Evolutionary conservation across 169 alveolate species (phyloP), one percentile per base, ranked within the genome.

Genomic region (Cryptosporidium ryanae): DNA sequence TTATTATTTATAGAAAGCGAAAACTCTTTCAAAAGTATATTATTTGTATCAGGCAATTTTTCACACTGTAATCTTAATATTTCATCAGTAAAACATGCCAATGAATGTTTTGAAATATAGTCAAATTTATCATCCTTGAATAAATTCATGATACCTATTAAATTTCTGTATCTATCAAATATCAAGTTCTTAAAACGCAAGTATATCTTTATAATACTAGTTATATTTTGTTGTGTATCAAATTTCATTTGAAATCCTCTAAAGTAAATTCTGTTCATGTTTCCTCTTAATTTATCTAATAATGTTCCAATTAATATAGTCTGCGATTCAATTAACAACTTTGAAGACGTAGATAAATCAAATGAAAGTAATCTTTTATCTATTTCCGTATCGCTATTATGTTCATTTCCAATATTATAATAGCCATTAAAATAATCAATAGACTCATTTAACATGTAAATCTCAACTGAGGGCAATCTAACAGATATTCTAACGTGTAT

Each of bases 171-270:
- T 32, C 87, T 55, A 32, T 55, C 71, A 7, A 23, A 44, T 23
- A 76, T 34, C 8, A 76, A 18, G 44, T 76, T 76, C 32, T 76
- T 76, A 55, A 76, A 59, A 34, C 87, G 34, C 21, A 61, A 25
- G 34, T 76, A 76, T 1, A 76, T 12, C 52, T 55, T 55, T 23
- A 76, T 59, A 15, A 76, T 46, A 29, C 71, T 76, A 1, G 87
- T 59, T 25, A 76, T 55, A 48, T 55, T 59, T 46, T 76, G 87
- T 17, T 59, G 87, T 12, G 87, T 76, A 61, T 76, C 87, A 59
- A 76, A 76, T 34, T 76, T 76, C 68, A 76, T 46, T 46, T 76
- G 87, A 32, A 55, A 76, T 7, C 87, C 87, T 32, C 87, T 32
- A 48, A 76, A 76, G 10, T 76, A 76, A 23, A 76, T 21, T 29